A percentile compares a stretch with the other conserved stretches of the same genome.
These are phyloP conservation scores for Pseudopithomyces chartarum DNA, from an alignment of 2,329 filamentous ascomycete genomes.

Conservation along the genomic window DNA sequence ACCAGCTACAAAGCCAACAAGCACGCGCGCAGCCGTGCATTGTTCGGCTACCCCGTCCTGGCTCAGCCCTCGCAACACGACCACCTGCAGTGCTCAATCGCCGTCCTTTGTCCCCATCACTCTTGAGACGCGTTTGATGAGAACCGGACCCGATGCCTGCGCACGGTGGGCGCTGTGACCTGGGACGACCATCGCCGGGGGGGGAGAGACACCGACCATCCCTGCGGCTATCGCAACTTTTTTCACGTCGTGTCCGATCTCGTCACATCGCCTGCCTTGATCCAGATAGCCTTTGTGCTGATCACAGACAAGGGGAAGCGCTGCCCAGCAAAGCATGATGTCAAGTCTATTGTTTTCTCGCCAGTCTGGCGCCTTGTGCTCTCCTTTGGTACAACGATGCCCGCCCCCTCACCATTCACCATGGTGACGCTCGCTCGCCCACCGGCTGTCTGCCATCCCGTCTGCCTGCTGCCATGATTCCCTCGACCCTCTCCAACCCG, in stretches of 20 bases:
- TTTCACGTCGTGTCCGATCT: not conserved
- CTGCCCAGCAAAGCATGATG: not conserved
- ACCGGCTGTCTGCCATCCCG: too few relatives aligned
- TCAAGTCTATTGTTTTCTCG: not conserved
- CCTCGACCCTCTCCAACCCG: not conserved
- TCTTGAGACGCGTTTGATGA: not conserved
- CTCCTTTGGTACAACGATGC: not conserved
- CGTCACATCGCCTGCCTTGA: not conserved
- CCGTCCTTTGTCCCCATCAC: not conserved
- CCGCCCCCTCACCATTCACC: too few relatives aligned
- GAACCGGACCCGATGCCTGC: not conserved
- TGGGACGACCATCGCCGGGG: not conserved
- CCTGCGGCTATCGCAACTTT: conserved; percentile 6
- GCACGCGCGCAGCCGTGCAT: too few relatives aligned
- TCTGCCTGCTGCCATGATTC: too few relatives aligned
- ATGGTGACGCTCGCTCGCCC: too few relatives aligned
- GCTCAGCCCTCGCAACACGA: too few relatives aligned
- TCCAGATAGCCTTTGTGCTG: not conserved
- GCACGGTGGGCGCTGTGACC: not conserved
- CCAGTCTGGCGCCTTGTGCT: not conserved
- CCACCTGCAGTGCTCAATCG: not conserved
- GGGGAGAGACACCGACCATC: not conserved
- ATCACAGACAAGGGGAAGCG: conserved; percentile 1
- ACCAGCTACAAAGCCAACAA: not conserved
- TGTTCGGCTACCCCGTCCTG: not conserved